Evolutionary conservation across 202 grass and related monocot genomes (phyloP).

Genomic region (Brachypodium distachyon): DNA sequence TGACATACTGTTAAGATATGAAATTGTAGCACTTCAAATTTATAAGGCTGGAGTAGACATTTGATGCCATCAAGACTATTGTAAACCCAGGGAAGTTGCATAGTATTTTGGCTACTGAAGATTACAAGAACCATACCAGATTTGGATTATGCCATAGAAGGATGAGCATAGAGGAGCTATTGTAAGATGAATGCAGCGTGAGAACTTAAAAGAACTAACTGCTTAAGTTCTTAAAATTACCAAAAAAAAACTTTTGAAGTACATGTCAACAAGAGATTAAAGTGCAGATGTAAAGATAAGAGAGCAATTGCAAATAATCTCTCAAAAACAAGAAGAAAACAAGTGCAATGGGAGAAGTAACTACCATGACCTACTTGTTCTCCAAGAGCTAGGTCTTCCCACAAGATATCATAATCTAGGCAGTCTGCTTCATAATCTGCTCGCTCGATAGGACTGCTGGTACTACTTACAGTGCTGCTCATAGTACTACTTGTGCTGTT

Average conservation of each 20-base stretch:
- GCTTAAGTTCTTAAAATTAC: too few relatives aligned
- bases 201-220: too few relatives aligned
- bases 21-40: not conserved
- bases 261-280: not conserved
- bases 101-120: not conserved
- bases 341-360: not conserved
- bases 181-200: too few relatives aligned
- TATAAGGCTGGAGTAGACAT: not conserved
- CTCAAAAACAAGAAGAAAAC: too few relatives aligned
- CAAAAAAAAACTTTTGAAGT: not conserved
- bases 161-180: too few relatives aligned
- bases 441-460: conserved; percentile 48
- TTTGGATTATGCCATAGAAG: not conserved
- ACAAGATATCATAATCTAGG: conserved; percentile 78
- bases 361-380: conserved; percentile 89
- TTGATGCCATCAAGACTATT: not conserved
- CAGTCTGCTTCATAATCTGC: conserved; percentile 61
- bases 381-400: conserved; percentile 72
- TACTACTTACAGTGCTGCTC: conserved; percentile 56
- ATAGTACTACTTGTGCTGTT: conserved; percentile 52
- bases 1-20: not conserved
- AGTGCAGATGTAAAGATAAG: not conserved
- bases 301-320: not conserved
- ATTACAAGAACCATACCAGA: not conserved
- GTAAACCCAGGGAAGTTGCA: not conserved